These are phyloP conservation scores for Hibiscus syriacus DNA, from an alignment of 345 rosid species.

Conservation along the genomic window DNA sequence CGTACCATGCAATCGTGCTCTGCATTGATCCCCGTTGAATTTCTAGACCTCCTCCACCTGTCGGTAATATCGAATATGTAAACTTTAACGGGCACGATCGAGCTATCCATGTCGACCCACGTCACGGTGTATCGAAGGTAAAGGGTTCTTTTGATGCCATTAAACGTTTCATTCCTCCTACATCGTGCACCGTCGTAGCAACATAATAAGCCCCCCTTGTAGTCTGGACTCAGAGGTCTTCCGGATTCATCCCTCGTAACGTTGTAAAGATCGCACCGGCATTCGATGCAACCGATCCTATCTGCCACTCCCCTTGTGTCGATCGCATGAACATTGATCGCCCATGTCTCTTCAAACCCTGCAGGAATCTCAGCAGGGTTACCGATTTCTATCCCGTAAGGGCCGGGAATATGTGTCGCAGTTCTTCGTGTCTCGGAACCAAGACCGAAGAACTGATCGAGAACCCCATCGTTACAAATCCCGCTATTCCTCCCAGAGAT, in stretches of 20 bases:
- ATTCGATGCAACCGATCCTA: slow-evolving; percentile 69
- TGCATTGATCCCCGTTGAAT: slow-evolving; percentile 27
- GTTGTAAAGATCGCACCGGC: slow-evolving; percentile 67
- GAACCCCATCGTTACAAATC: slow-evolving; percentile 35
- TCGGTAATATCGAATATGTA: slow-evolving; percentile 81
- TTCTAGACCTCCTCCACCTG: slow-evolving; percentile 31
- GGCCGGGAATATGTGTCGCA: slow-evolving; percentile 59
- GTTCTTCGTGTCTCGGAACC: slow-evolving; percentile 86
- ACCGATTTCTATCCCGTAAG: slow-evolving; percentile 72
- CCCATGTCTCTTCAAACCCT: slow-evolving; percentile 68
- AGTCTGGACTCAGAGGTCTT: slow-evolving; percentile 40
- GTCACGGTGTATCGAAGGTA: slow-evolving; percentile 56
- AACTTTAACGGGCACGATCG: slow-evolving; percentile 51
- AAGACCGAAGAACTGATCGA: slow-evolving; percentile 59
- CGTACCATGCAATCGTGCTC: slow-evolving; percentile 59
- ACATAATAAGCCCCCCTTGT: slow-evolving; percentile 62
- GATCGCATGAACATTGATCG: slow-evolving; percentile 77
- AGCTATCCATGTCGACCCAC: slow-evolving; percentile 67
- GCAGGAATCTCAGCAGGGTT: slow-evolving; percentile 53
- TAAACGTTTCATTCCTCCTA: slow-evolving; percentile 44
- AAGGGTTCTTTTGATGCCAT: slow-evolving; percentile 35
- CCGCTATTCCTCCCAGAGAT: slow-evolving; percentile 44
- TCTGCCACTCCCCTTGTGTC: slow-evolving; percentile 77
- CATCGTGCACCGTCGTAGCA: slow-evolving; percentile 70
- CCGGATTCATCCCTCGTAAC: slow-evolving; percentile 49